These are phyloP conservation scores for Wickerhamomyces hampshirensis DNA, from an alignment of 805 yeast species.

Conservation along the genomic window DNA sequence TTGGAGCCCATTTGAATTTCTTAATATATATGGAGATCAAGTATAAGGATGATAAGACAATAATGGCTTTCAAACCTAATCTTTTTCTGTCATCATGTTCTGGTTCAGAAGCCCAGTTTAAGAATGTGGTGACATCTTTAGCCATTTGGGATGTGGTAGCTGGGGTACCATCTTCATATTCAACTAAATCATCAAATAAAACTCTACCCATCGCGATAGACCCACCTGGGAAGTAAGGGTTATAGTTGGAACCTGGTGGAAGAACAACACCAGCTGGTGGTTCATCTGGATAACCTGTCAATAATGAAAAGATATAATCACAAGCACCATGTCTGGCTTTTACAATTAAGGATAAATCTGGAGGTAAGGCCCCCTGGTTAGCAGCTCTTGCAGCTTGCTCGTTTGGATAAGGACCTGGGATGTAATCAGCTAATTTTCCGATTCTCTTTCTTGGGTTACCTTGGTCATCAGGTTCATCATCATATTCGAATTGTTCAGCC, in stretches of 20 bases:
- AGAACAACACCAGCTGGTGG: conserved; percentile 95
- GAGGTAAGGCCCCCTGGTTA: conserved; percentile 98
- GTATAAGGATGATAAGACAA: conserved; percentile 74
- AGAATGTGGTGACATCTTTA: conserved; percentile 92
- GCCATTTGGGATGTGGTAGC: conserved; percentile 99
- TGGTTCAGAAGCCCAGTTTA: conserved; percentile 98
- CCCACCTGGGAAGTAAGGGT: conserved; percentile 99
- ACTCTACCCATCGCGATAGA: conserved; percentile 99
- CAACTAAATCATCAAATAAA: conserved; percentile 93
- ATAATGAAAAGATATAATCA: conserved; percentile 89
- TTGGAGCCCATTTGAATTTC: conserved; percentile 96
- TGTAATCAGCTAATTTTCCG: conserved; percentile 93
- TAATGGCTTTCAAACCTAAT: conserved; percentile 88
- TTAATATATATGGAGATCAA: conserved; percentile 85
- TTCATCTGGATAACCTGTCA: conserved; percentile 98
- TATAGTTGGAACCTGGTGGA: conserved; percentile 94
- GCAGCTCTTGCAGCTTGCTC: conserved; percentile 99
- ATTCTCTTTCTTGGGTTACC: conserved; percentile 98
- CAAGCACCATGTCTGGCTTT: conserved; percentile 99
- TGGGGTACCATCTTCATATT: conserved; percentile 98
- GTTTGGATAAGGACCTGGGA: conserved; percentile 94
- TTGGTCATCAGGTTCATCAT: conserved; percentile 97
- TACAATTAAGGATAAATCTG: conserved; percentile 93
- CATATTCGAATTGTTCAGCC: conserved; percentile 96
- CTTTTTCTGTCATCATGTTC: conserved; percentile 98